These are phyloP conservation scores for Ogataea ramenticola DNA, from an alignment of 805 yeast genomes.

Conservation along the genomic window DNA sequence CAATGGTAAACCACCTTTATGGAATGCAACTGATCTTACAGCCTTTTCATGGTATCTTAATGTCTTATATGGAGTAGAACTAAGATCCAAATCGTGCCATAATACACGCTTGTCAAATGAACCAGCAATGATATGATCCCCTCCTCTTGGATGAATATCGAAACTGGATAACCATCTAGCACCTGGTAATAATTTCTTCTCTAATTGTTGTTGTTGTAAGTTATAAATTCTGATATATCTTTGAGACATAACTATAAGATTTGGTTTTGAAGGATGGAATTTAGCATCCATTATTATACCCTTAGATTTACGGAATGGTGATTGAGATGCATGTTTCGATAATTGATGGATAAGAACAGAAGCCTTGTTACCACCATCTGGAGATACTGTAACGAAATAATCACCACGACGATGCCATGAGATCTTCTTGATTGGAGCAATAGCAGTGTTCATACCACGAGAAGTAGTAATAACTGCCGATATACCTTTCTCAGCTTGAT, in stretches of 20 bases:
- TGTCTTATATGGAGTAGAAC: constrained; percentile 88
- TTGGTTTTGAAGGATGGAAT: constrained; percentile 96
- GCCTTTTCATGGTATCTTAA: constrained; percentile 93
- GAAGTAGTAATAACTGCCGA: constrained; percentile 59
- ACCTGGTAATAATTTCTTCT: constrained; percentile 87
- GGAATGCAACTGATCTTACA: constrained; percentile 82
- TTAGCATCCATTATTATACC: constrained; percentile 94
- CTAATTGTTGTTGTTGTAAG: constrained; percentile 73
- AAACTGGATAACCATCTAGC: constrained; percentile 90
- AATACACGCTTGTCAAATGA: constrained; percentile 91
- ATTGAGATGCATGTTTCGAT: constrained; percentile 89
- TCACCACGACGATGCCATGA: constrained; percentile 98
- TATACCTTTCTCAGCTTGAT: constrained; percentile 57
- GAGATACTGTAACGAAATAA: constrained; percentile 94
- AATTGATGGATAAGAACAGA: constrained; percentile 92
- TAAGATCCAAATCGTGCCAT: constrained; percentile 94
- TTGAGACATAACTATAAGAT: constrained; percentile 88
- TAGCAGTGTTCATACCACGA: constrained; percentile 31
- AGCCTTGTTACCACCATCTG: constrained; percentile 71
- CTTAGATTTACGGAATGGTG: constrained; percentile 88
- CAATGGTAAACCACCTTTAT: constrained; percentile 76
- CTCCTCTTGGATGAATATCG: constrained; percentile 88
- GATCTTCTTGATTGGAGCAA: constrained; percentile 64
- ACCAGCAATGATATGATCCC: constrained; percentile 88
- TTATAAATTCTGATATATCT: constrained; percentile 88